Percentiles rank a stretch among this genome's conserved stretches.
phyloP scores from a whole-genome alignment of 140 eudicot genomes.

The Senecio squalidus region DNA sequence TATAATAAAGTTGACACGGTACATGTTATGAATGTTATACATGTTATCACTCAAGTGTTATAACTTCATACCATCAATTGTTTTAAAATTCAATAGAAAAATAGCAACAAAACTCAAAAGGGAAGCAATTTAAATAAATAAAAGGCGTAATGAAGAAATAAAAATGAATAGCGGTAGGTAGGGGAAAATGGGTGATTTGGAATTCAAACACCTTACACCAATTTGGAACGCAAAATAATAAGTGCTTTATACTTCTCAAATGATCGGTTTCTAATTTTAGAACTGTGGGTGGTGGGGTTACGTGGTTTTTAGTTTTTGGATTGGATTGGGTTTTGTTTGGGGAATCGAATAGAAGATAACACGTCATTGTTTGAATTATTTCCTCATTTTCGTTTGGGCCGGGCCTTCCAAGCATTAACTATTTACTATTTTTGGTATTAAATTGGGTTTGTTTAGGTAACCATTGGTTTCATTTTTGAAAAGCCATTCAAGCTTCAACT shows the following conservation, averaged over 20 bases:
- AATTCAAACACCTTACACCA: conserved; percentile 24
- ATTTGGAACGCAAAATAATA: conserved; percentile 26
- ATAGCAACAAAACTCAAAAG: no score
- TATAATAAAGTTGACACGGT: no score
- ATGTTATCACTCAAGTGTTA: no score
- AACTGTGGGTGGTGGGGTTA: conserved; percentile 4
- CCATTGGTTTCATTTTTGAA: no score
- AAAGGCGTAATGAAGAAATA: no score
- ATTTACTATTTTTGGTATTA: neutral
- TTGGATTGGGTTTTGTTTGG: conserved; percentile 35
- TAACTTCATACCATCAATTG: no score
- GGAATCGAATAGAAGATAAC: neutral
- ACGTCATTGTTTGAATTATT: neutral
- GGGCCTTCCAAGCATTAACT: neutral
- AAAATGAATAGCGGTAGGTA: neutral
- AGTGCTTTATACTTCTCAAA: conserved; percentile 21
- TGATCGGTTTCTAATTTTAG: conserved; percentile 22
- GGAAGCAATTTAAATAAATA: no score
- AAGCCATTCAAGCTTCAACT: no score
- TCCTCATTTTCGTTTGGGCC: neutral
- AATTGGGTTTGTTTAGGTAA: conserved; percentile 2
- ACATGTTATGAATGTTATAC: no score
- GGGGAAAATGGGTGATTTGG: conserved; percentile 23
- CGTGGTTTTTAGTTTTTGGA: conserved; percentile 15
- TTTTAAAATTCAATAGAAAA: no score